Evolutionary conservation across 164 flowering plant species (phyloP), one percentile per base, ranked within the genome.

Genomic region (Aristolochia californica): DNA sequence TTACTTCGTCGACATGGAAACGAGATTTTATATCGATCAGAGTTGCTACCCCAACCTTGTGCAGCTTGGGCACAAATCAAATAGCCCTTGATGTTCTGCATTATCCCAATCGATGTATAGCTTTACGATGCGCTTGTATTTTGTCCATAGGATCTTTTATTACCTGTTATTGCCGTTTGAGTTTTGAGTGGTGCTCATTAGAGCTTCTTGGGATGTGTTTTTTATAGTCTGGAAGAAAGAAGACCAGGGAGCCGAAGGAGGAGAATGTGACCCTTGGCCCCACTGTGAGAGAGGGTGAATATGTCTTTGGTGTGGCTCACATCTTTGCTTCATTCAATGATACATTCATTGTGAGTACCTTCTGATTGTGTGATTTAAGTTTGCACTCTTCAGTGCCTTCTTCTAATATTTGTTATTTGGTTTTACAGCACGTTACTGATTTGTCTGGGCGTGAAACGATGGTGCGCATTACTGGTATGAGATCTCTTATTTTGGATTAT

Each of bases 191-290:
- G 40, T 34, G 40, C 40, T 34, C 40, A 34, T 8, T 34, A 5
- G 40, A 34, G 40, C 40, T 34, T 1, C 30, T 34, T 34, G 1
- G 7, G 10, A 8, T 47, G 50, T 47, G n/a, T 47, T 47, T n/a
- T 17, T n/a, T 44, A 25, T 53, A 59, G 62, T 59, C 62, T 47
- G 50, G 50, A 58, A 73, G 61, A 77, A 89, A 74, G 61, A 84
- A 74, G 72, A 72, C 66, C 12, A 80, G 86, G 57, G 95, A 86
- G 56, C 86, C 85, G 0, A 86, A 86, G 75, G 86, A 81, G 50
- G 97, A 84, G 26, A 85, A 65, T 58, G 84, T 82, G 43, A 82
- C 85, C 4, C 84, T 89, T 49, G 90, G 91, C 13, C 97, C 97
- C 4, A 58, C 80, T 59, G 79, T 78, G 0, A 65, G 84, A 45